These are phyloP conservation scores for Cercospora zeina DNA, from an alignment of 2,329 filamentous ascomycete genomes.

Conservation along the genomic window DNA sequence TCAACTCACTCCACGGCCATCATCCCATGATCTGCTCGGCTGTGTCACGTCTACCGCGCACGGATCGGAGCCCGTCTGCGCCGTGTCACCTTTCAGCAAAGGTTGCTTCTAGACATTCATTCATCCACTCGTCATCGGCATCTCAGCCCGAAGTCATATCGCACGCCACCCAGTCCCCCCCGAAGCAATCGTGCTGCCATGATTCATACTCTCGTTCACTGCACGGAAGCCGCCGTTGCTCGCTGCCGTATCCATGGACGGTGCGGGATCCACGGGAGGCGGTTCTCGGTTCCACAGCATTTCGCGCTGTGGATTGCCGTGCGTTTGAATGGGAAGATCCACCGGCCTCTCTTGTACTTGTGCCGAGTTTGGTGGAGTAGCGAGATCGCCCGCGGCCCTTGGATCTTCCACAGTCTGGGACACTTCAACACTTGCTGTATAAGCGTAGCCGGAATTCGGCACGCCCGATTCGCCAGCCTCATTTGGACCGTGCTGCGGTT, in stretches of 20 bases:
- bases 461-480: neutral
- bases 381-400: neutral
- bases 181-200: conserved; percentile 9
- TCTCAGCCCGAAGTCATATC: conserved; percentile 11
- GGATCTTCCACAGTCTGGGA: conserved; percentile 1
- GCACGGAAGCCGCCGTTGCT: conserved; percentile 25
- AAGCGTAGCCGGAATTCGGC: neutral
- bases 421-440: neutral
- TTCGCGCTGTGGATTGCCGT: neutral
- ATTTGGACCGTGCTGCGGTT: neutral
- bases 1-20: neutral
- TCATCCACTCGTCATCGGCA: neutral
- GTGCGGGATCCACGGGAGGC: neutral
- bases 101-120: neutral
- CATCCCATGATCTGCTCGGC: neutral
- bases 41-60: neutral
- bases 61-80: neutral
- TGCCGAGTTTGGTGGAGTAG: neutral
- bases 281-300: neutral
- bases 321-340: neutral
- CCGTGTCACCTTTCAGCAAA: neutral
- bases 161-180: conserved; percentile 20
- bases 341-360: neutral
- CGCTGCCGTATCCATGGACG: neutral
- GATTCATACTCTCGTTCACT: conserved; percentile 23